Evolutionary conservation across 257 asterid genomes (phyloP).

Genomic region (Capsicum chinense): DNA sequence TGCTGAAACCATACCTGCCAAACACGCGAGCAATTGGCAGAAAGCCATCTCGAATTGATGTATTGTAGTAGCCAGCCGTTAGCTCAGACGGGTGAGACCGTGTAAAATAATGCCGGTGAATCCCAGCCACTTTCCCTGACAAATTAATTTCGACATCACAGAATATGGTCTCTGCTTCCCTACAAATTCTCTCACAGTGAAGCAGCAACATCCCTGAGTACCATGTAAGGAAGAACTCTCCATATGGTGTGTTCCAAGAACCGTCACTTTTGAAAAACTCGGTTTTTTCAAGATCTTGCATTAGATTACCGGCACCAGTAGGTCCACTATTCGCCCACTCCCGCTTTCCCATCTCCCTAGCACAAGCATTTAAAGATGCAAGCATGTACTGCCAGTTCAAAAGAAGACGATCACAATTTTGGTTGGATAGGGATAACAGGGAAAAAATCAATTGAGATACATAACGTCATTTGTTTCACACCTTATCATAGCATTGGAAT

Average conservation of each 20-base stretch:
- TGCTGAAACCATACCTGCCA: constrained; percentile 59
- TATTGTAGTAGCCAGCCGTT: constrained; percentile 70
- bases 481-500: constrained; percentile 85
- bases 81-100: constrained; percentile 69
- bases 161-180: constrained; percentile 67
- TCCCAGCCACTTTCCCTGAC: constrained; percentile 66
- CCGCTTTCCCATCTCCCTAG: constrained; percentile 54
- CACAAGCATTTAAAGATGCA: constrained; percentile 68
- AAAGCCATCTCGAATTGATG: constrained; percentile 60
- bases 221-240: constrained; percentile 79
- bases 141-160: constrained; percentile 57
- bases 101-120: constrained; percentile 63
- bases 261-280: constrained; percentile 61
- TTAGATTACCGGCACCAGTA: constrained; percentile 47
- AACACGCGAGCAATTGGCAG: constrained; percentile 61
- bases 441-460: background rate
- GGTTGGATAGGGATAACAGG: constrained; percentile 16
- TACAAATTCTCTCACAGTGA: constrained; percentile 78
- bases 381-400: constrained; percentile 71
- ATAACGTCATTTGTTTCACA: constrained; percentile 20
- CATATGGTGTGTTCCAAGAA: constrained; percentile 64
- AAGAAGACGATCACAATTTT: constrained; percentile 32
- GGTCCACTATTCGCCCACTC: constrained; percentile 71
- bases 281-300: constrained; percentile 59
- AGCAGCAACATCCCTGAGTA: constrained; percentile 68